Conservation (phyloP, 306 rosid species). For the Acmispon strigosus region DNA sequence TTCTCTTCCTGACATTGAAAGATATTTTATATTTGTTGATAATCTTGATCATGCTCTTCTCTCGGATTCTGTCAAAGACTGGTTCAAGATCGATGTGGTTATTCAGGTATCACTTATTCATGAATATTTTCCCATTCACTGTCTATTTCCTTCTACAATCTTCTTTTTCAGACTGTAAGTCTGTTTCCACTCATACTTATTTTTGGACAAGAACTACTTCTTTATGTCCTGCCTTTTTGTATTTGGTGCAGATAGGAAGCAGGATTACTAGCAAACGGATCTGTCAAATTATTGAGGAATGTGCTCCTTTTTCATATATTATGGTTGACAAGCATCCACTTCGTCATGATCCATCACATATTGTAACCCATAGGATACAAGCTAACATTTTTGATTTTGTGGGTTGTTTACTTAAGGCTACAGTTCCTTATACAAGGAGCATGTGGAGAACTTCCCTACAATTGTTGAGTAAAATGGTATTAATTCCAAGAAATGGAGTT, state of each 20-base stretch:
- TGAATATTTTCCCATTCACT: not conserved
- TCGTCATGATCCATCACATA: slow-evolving; percentile 91
- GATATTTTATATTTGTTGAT: slow-evolving; percentile 58
- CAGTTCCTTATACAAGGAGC: slow-evolving; percentile 37
- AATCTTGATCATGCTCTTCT: slow-evolving; percentile 89
- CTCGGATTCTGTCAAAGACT: slow-evolving; percentile 55
- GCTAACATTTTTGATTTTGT: slow-evolving; percentile 59
- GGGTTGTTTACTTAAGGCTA: slow-evolving; percentile 45
- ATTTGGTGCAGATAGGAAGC: slow-evolving; percentile 74
- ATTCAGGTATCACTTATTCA: slow-evolving; percentile 60
- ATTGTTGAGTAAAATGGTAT: slow-evolving; percentile 67
- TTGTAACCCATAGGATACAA: slow-evolving; percentile 75
- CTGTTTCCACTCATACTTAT: not conserved
- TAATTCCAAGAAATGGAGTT: slow-evolving; percentile 14
- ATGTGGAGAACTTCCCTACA: slow-evolving; percentile 50
- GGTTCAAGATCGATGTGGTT: slow-evolving; percentile 63
- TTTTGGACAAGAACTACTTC: not conserved
- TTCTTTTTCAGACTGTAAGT: not conserved
- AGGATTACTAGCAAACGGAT: slow-evolving; percentile 89
- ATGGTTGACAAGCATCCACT: slow-evolving; percentile 82
- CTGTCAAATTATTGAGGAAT: slow-evolving; percentile 66
- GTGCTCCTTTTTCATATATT: slow-evolving; percentile 67
- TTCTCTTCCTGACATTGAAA: slow-evolving; percentile 54
- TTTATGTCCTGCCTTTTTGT: slow-evolving; percentile 4
- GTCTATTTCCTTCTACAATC: slow-evolving; percentile 1